These are phyloP conservation scores for Cryphonectria parasitica DNA, from an alignment of 2,329 filamentous ascomycete genomes.

Conservation along the genomic window DNA sequence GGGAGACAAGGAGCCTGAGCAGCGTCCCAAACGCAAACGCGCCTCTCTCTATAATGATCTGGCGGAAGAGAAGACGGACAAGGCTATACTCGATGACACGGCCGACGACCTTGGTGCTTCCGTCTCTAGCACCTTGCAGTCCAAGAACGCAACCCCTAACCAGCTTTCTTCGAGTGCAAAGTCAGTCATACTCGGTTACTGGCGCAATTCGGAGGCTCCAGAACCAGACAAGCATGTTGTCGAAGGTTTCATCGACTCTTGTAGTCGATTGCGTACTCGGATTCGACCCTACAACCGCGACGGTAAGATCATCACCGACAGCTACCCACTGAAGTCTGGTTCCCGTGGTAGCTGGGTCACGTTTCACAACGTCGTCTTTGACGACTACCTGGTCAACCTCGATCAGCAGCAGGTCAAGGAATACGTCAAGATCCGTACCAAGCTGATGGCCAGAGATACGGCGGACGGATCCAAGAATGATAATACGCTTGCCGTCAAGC, in stretches of 20 bases:
- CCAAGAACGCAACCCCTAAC: no score
- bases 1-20: constrained; percentile 1
- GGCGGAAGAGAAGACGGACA: constrained; percentile 52
- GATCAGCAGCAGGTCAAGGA: constrained; percentile 64
- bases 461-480: constrained; percentile 47
- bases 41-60: constrained; percentile 53
- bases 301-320: constrained; percentile 51
- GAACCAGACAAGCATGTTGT: constrained; percentile 59
- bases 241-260: constrained; percentile 65
- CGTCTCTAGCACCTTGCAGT: no score
- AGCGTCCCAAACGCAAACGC: constrained; percentile 60
- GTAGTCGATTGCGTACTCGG: constrained; percentile 63
- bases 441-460: constrained; percentile 39
- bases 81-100: constrained; percentile 38
- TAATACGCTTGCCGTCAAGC: constrained; percentile 47
- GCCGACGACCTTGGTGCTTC: constrained; percentile 32
- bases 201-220: constrained; percentile 61
- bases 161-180: constrained; percentile 36
- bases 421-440: constrained; percentile 60
- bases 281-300: constrained; percentile 55
- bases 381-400: constrained; percentile 57
- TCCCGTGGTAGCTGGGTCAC: constrained; percentile 66
- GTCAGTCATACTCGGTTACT: constrained; percentile 58
- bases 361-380: constrained; percentile 63
- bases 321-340: constrained; percentile 58